These are phyloP conservation scores for Tolypocladium paradoxum DNA, from an alignment of 2,329 filamentous ascomycete genomes.

Conservation along the genomic window DNA sequence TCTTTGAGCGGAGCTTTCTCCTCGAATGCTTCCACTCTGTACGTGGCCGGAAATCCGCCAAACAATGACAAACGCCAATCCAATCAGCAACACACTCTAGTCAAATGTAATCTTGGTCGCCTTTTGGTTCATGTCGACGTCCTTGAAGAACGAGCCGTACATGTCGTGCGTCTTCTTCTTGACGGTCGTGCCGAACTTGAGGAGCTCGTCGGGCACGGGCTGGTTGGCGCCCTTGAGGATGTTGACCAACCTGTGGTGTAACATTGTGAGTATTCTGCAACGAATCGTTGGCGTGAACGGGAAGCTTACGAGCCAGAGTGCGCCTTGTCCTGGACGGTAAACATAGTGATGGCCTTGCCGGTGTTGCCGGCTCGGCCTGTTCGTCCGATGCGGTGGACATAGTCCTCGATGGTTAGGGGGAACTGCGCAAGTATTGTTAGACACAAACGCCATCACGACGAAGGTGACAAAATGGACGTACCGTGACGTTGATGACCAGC, in stretches of 20 bases:
- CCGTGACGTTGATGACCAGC: constrained; percentile 84
- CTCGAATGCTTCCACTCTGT: constrained; percentile 37
- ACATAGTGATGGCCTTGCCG: constrained; percentile 82
- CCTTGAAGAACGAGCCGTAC: constrained; percentile 93
- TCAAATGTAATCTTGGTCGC: constrained; percentile 92
- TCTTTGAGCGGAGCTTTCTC: constrained; percentile 44
- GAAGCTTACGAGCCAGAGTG: constrained; percentile 73
- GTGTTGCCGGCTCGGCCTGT: constrained; percentile 88
- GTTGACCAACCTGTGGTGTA: constrained; percentile 62
- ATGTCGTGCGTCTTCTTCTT: constrained; percentile 98
- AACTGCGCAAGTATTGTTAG: constrained; percentile 40
- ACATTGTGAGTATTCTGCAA: neutral
- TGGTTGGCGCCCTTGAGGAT: constrained; percentile 91
- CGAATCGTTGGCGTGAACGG: neutral
- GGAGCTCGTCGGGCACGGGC: constrained; percentile 74
- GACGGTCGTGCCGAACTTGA: constrained; percentile 95
- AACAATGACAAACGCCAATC: constrained; percentile 11
- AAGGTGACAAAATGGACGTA: constrained; percentile 20
- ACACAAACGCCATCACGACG: neutral
- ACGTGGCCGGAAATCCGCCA: constrained; percentile 19
- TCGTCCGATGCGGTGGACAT: constrained; percentile 92
- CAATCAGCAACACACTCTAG: constrained; percentile 15
- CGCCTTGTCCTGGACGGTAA: constrained; percentile 89
- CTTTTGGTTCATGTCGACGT: constrained; percentile 71
- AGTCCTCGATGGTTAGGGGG: constrained; percentile 90